Percentiles rank a stretch among this genome's conserved stretches.
These are phyloP conservation scores for Schizosaccharomyces pombe DNA, from an alignment of 805 yeast species.

Conservation along the genomic window DNA sequence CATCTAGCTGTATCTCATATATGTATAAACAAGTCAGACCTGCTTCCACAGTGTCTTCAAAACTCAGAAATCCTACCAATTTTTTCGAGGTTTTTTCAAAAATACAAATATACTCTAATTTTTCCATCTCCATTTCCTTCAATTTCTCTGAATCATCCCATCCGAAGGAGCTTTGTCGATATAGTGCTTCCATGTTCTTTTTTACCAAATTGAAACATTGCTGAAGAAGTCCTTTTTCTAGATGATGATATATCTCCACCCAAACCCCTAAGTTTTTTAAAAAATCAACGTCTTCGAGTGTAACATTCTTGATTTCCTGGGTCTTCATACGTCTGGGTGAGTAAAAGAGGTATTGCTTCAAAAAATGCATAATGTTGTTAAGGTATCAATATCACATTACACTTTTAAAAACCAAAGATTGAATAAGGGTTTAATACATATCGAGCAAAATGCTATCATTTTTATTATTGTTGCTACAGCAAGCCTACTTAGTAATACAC, in stretches of 20 bases:
- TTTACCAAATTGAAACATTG: not conserved
- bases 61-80: not conserved
- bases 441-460: too few species aligned
- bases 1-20: not conserved
- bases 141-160: not conserved
- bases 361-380: too few species aligned
- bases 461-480: too few species aligned
- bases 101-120: not conserved
- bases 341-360: too few species aligned
- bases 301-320: too few species aligned
- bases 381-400: too few species aligned
- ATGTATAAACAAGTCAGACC: not conserved
- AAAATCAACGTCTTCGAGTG: not conserved
- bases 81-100: not conserved
- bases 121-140: not conserved
- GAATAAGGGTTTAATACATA: too few species aligned
- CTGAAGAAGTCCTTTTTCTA: not conserved
- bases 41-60: not conserved
- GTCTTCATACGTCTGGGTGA: too few species aligned
- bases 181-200: not conserved
- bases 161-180: not conserved
- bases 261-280: not conserved
- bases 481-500: too few species aligned
- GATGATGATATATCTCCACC: not conserved
- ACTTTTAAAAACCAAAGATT: too few species aligned